These are phyloP conservation scores for Cryphonectria parasitica DNA, from an alignment of 2,329 filamentous ascomycete species.

Conservation along the genomic window DNA sequence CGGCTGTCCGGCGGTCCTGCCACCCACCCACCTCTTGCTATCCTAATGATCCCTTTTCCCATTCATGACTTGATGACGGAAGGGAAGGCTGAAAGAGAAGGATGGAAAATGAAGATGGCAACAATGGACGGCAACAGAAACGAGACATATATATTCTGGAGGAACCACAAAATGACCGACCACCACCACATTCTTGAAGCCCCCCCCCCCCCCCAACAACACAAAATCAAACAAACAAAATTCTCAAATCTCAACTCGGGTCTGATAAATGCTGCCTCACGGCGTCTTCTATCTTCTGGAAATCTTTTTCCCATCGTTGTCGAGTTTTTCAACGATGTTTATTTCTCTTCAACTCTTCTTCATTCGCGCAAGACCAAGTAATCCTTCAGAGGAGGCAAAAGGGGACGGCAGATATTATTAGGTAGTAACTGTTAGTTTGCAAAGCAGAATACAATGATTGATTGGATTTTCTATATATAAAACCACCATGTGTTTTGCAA, in stretches of 20 bases:
- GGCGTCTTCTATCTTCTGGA: conserved; percentile 41
- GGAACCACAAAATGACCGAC: not conserved
- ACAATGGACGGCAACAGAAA: conserved; percentile 21
- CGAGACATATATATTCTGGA: conserved; percentile 15
- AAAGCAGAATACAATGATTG: conserved; percentile 18
- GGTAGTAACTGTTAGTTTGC: conserved; percentile 15
- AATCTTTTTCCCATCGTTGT: conserved; percentile 8
- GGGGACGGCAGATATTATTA: conserved; percentile 1
- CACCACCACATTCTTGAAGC: conserved; percentile 1
- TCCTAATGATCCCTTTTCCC: conserved; percentile 14
- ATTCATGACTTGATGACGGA: conserved; percentile 30
- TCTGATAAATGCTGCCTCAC: conserved; percentile 52
- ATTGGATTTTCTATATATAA: not conserved
- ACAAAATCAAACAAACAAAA: conserved; percentile 28
- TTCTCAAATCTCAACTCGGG: conserved; percentile 19
- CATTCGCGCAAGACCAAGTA: conserved; percentile 13
- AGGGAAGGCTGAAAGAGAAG: conserved; percentile 29
- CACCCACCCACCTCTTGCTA: not conserved
- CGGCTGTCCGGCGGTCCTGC: not conserved
- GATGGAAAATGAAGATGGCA: conserved; percentile 20
- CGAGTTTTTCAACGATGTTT: not conserved
- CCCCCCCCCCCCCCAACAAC: not conserved
- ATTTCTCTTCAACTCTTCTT: not conserved
- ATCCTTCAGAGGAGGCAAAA: conserved; percentile 10
- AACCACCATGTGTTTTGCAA: not conserved